Evolutionary conservation across 108 stramenopile genomes (phyloP).

Genomic region (Parietichytrium sp.): DNA sequence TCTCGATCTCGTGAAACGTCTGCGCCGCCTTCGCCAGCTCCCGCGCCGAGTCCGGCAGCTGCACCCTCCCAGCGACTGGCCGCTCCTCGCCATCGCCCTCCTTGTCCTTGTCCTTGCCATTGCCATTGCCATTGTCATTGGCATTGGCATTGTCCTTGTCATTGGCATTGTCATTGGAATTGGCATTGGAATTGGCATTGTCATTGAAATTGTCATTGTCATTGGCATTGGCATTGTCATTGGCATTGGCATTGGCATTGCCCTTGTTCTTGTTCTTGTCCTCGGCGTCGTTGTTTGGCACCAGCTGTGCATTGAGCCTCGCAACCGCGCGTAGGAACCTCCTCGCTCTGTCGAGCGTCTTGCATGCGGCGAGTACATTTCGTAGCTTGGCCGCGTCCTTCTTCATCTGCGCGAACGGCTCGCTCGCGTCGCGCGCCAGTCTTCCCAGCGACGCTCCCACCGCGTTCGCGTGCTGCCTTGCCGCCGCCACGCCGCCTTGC

Average conservation of each 20-base stretch:
- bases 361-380: not conserved
- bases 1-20: conserved; percentile 26
- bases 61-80: no score
- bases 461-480: not conserved
- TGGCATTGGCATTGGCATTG: not conserved
- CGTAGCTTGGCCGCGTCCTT: conserved; percentile 26
- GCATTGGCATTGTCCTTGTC: not conserved
- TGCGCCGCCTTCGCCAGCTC: conserved; percentile 17
- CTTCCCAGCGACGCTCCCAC: not conserved
- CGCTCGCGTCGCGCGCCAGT: not conserved
- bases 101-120: not conserved
- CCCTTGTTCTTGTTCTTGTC: not conserved
- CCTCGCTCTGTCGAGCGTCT: not conserved
- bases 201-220: conserved; percentile 10
- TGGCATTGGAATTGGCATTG: not conserved
- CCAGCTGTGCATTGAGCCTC: not conserved
- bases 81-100: no score
- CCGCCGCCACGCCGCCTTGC: not conserved
- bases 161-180: not conserved
- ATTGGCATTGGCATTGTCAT: no score
- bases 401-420: conserved; percentile 15
- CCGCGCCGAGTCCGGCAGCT: not conserved
- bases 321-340: not conserved
- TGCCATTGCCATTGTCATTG: not conserved
- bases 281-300: no score